Base-by-base conservation (phyloP, 257 asterid species). In the Solanum chiquidenum region DNA sequence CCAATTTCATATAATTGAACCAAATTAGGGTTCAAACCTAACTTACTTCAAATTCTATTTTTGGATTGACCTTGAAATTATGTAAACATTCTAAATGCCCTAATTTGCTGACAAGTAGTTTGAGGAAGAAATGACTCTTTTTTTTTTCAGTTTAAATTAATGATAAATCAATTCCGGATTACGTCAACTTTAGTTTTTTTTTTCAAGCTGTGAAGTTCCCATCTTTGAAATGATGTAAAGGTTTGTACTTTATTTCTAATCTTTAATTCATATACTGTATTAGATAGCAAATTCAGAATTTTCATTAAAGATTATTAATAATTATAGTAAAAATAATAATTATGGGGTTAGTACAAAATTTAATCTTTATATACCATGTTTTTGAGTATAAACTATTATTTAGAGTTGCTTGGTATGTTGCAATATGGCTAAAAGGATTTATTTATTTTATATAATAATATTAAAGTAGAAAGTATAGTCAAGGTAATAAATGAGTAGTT, bases 221-320 rank as follows among this genome's bases (percentile, higher is more conserved):
- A 40, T 42, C n/a, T 77, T 37, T 40, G 62, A 8, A 25, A 77
- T 77, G 62, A 77, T 13, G 60, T 7, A 12, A 13, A 77, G 83
- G 11, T 40, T 14, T 7, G 25, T 44, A 44, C 85, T 46, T 29
- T 14, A 25, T 25, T 23, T 40, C 52, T 71, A 31, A 27, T 68
- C 7, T n/a, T 21, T 58, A 58, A 58, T 58, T 58, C 68, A 55
- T 6, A 55, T 55, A 18, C 1, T 1, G 1, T 46, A 46, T 46
- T 46, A 46, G 4, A 0, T 55, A 18, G 1, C 0, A 4, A 0
- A 55, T 6, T 20, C 4, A 18, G 4, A 55, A 18, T 55, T 55
- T 55, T 18, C 2, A 20, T 7, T 55, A 55, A 55, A 13, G 2
- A 49, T 13, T 13, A 1, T 13, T 0, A 13, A 49, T 44, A 0